A percentile compares a stretch with the other conserved stretches of the same genome.
Evolutionary conservation across 257 asterid species (phyloP).

Genomic region (Solanum verrucosum): DNA sequence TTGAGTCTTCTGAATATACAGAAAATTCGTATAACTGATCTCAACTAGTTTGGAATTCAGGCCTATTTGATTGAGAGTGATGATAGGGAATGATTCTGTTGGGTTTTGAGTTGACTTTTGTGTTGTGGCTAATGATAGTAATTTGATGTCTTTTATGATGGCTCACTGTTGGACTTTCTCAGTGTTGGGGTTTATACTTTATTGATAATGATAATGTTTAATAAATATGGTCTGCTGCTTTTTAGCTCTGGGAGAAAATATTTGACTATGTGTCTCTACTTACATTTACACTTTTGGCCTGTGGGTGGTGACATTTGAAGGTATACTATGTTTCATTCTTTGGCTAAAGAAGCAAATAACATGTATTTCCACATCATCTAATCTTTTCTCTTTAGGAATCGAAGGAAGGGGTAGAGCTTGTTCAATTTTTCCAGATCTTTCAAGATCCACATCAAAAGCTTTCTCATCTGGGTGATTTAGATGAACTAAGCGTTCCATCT

Average conservation of each 20-base stretch:
- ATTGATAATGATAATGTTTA: neutral
- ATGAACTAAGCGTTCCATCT: neutral
- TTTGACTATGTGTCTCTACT: neutral
- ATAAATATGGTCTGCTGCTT: neutral
- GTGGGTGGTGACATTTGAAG: neutral
- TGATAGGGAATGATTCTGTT: constrained; percentile 10
- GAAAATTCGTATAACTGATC: neutral
- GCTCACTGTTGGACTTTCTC: neutral
- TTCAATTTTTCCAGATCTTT: neutral
- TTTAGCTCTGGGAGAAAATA: neutral
- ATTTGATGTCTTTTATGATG: neutral
- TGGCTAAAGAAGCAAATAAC: neutral
- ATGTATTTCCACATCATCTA: neutral
- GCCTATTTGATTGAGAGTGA: neutral
- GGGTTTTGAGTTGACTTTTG: neutral
- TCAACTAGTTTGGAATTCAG: neutral
- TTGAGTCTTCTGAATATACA: neutral
- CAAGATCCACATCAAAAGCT: neutral
- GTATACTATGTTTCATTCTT: neutral
- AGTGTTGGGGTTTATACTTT: neutral
- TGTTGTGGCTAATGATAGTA: neutral
- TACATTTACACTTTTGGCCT: neutral
- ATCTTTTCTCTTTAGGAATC: neutral
- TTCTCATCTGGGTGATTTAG: neutral
- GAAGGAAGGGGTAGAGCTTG: neutral